These are phyloP conservation scores for Leccinum rimulosum DNA, from an alignment of 768 basidiomycete species.

Conservation along the genomic window DNA sequence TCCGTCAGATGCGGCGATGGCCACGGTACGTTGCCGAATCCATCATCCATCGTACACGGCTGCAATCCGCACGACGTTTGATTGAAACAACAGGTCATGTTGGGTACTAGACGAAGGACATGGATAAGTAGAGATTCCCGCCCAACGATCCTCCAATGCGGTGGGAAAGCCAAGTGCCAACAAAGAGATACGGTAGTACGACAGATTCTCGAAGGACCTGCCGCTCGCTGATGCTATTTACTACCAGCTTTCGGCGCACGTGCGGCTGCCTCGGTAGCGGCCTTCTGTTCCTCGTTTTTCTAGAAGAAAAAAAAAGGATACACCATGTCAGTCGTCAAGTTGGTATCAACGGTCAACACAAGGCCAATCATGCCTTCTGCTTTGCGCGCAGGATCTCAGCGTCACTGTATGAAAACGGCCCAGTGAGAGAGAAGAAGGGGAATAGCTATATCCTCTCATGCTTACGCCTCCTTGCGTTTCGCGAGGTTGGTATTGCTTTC, in stretches of 20 bases:
- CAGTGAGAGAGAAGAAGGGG: slow-evolving; percentile 23
- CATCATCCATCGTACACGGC: slow-evolving; percentile 1
- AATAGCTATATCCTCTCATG: slow-evolving; percentile 22
- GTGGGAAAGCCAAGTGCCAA: background rate
- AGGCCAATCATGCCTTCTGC: slow-evolving; percentile 58
- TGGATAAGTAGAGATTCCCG: slow-evolving; percentile 13
- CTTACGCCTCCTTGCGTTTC: slow-evolving; percentile 76
- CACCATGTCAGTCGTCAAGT: slow-evolving; percentile 6
- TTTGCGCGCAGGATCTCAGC: slow-evolving; percentile 73
- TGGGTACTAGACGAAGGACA: slow-evolving; percentile 13
- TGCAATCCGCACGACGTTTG: background rate
- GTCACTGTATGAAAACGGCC: slow-evolving; percentile 49
- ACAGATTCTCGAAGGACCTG: slow-evolving; percentile 18
- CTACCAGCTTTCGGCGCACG: slow-evolving; percentile 7
- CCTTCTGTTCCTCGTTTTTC: slow-evolving; percentile 57
- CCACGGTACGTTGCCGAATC: slow-evolving; percentile 16
- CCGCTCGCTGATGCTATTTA: slow-evolving; percentile 38
- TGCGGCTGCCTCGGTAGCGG: slow-evolving; percentile 27
- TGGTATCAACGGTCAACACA: slow-evolving; percentile 1
- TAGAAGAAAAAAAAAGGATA: slow-evolving; percentile 20
- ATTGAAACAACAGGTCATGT: slow-evolving; percentile 10
- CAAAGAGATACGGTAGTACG: slow-evolving; percentile 4
- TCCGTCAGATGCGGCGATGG: slow-evolving; percentile 25
- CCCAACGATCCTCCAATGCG: slow-evolving; percentile 12
- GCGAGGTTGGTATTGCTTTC: slow-evolving; percentile 61